Base-by-base conservation (phyloP, 2,329 filamentous ascomycete genomes). In the Epichloe sibirici region DNA sequence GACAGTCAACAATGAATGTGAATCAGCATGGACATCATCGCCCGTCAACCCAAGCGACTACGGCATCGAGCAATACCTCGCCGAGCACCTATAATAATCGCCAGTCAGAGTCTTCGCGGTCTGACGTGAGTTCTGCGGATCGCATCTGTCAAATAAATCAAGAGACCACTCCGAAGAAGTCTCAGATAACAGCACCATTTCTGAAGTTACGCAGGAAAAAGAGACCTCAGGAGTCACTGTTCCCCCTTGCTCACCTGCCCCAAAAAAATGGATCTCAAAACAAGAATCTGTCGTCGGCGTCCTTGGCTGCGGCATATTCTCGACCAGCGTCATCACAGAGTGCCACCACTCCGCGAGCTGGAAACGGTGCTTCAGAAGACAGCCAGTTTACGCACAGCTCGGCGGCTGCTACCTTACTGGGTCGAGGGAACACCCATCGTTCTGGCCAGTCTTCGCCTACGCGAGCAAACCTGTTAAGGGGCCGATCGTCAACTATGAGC, bases 401-500 rank as follows among this genome's bases (percentile, higher is more conserved):
- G 5, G 72, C 75, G 6, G 72, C 74, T 9, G 71, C 74, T 2
- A 71, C 74, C 9, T 63, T 79, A n/a, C 76, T 79, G 25, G 57
- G 61, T 28, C 58, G 63, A n/a, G 63, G 56, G 9, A 52, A 47
- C 15, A 61, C 58, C 23, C 51, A 71, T 42, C 73, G 77, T 52
- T 78, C 75, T 2, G 82, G 81, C 21, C 82, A 81, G 51, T 95
- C 91, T 0, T 85, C 80, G 5, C 81, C 82, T 13, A 81, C 79
- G 2, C 79, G 83, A 53, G 71, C 76, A 49, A 70, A 81, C 25
- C 76, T 78, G 23, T 70, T 83, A 49, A 78, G 90, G 59, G 86
- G 85, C 50, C 81, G 93, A 58, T 95, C 93, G 17, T 95, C 90
- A 5, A 97, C 93, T 0, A 78, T 95, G 72, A 90, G 87, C 61